Percentiles rank a stretch among this genome's conserved stretches.
Evolutionary conservation across 192 early-diverging fungal species (phyloP).

Genomic region (Rhizoclosmatium globosum): DNA sequence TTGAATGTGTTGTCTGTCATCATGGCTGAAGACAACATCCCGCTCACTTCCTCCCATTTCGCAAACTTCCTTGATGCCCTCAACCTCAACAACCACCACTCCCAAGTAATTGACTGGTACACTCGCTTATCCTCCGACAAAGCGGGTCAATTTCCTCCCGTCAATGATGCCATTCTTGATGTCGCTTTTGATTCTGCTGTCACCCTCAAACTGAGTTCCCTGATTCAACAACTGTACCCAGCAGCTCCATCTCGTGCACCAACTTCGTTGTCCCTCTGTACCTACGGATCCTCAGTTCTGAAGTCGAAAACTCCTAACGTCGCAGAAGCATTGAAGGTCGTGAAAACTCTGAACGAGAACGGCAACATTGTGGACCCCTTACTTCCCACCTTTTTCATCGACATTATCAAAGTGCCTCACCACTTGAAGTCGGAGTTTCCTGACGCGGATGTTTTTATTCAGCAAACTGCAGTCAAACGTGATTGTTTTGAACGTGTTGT

Average conservation of each 20-base stretch:
- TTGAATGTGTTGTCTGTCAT: slow-evolving; percentile 5
- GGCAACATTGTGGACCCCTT: background rate
- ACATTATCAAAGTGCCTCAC: background rate
- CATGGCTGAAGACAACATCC: slow-evolving; percentile 18
- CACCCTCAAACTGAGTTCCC: background rate
- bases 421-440: background rate
- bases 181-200: slow-evolving; percentile 19
- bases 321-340: background rate
- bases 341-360: background rate
- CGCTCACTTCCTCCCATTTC: slow-evolving; percentile 6
- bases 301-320: background rate
- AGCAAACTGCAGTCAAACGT: background rate
- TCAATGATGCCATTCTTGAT: background rate
- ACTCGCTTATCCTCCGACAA: background rate
- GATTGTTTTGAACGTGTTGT: background rate
- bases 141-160: background rate
- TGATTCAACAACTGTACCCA: slow-evolving; percentile 14
- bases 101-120: slow-evolving; percentile 20
- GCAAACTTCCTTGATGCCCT: slow-evolving; percentile 3
- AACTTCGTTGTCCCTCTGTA: background rate
- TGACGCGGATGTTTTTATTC: background rate
- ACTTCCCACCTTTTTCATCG: slow-evolving; percentile 4
- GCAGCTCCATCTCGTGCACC: background rate
- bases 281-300: background rate
- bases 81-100: background rate